Evolutionary conservation across 2,329 filamentous ascomycete species (phyloP), one percentile per base, ranked within the genome.

Genomic region (Leptosphaerulina australis): DNA sequence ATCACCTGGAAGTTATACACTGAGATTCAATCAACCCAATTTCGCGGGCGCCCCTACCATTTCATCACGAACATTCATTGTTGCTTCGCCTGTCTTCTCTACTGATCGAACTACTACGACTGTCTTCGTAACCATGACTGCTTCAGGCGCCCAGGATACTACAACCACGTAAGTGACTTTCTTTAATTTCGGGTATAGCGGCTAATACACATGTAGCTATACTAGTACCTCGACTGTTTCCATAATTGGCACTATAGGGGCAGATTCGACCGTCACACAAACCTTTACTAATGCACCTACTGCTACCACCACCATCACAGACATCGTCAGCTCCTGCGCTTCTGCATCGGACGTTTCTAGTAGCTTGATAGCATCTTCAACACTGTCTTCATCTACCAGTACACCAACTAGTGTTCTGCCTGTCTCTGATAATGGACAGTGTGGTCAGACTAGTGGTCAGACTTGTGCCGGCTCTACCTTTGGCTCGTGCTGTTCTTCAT

Each of bases 401-500:
- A 20, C 41, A 10, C 45, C 50, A 15, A 50, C 46, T 26, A 9
- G 26, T 8, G 30, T 5, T 12, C 29, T 44, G 6, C 47, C 39
- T 5, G 5, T 25, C 6, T 60, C 58, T 15, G 29, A 33, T 9
- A 38, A 56, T 29, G 56, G 56, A 1, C 28, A 40, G 9, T 59
- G 56, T 33, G 56, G 53, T 17, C 34, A 38, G 1, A 9, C 22
- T 11, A 40, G 28, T 29, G 53, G 53, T 5, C 50, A 45, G 24
- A 44, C 46, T 12, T 59, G 56, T 29, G 5, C 30, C 14, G 56
- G 44, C 10, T 46, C 37, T 14, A 30, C 15, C 7, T 52, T 44
- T 20, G 55, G 55, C 14, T 29, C 41, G 18, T 58, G 56, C 15
- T 59, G 56, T 17, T 54, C 50, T 11, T 56, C 56, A 38, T 69